phyloP scores from a whole-genome alignment of 2,329 filamentous ascomycete species.

The Aspergillus jensenii region DNA sequence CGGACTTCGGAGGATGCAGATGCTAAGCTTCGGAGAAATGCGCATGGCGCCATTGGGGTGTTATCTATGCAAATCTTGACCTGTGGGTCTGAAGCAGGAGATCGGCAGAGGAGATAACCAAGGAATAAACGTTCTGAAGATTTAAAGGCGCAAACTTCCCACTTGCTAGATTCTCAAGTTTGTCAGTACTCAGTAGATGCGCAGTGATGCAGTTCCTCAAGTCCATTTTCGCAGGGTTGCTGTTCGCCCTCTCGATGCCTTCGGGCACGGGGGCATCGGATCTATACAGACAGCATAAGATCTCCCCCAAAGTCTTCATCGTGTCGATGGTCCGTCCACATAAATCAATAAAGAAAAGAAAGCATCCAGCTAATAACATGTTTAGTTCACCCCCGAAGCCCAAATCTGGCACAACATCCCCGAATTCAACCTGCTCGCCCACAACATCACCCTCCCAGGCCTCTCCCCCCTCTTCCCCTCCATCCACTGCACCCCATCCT shows the following conservation, averaged over 20 bases:
- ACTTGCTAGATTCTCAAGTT: neutral
- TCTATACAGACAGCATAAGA: conserved; percentile 15
- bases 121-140: neutral
- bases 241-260: conserved; percentile 16
- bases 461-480: conserved; percentile 65
- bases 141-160: neutral
- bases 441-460: conserved; percentile 60
- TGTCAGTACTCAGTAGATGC: too few relatives aligned
- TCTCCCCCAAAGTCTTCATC: conserved; percentile 44
- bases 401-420: conserved; percentile 60
- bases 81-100: neutral
- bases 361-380: neutral
- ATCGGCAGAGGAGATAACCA: neutral
- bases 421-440: conserved; percentile 57
- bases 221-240: conserved; percentile 13
- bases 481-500: conserved; percentile 62
- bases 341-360: neutral
- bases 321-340: conserved; percentile 38
- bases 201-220: conserved; percentile 16
- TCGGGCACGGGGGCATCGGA: conserved; percentile 1
- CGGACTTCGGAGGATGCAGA: neutral
- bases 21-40: neutral
- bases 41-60: neutral
- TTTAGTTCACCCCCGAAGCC: conserved; percentile 62
- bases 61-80: neutral